Percentiles rank a stretch among this genome's conserved stretches.
These are phyloP conservation scores for Globisporangium alternatum DNA, from an alignment of 352 stramenopile species.

Conservation along the genomic window DNA sequence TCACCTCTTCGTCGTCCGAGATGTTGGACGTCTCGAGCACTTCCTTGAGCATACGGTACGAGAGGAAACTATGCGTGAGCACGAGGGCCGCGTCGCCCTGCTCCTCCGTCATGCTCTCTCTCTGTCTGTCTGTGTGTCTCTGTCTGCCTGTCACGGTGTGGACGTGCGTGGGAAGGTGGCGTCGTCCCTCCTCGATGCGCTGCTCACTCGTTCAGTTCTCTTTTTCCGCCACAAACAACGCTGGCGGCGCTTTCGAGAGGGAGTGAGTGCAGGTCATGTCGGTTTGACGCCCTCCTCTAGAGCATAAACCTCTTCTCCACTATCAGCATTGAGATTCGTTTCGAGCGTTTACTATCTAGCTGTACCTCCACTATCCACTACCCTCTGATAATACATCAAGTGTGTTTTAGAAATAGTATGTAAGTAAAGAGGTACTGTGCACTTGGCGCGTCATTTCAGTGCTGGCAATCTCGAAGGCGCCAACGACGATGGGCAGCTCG, in stretches of 20 bases:
- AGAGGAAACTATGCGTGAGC: slow-evolving; percentile 62
- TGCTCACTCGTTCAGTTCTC: slow-evolving; percentile 8
- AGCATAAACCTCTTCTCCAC: slow-evolving; percentile 5
- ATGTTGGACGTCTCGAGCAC: slow-evolving; percentile 76
- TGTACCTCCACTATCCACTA: background rate
- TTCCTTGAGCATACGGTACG: slow-evolving; percentile 75
- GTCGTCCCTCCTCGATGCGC: slow-evolving; percentile 3
- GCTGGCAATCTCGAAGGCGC: background rate
- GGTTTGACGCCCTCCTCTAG: background rate
- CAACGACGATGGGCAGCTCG: background rate
- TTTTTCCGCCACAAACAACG: slow-evolving; percentile 5
- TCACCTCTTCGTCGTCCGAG: slow-evolving; percentile 73
- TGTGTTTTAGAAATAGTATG: background rate
- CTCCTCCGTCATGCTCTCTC: slow-evolving; percentile 6
- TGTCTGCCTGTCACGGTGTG: background rate
- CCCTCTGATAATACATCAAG: background rate
- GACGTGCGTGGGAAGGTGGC: background rate
- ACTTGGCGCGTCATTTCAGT: background rate
- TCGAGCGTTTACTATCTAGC: background rate
- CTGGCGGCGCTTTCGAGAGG: background rate
- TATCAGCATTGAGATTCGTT: background rate
- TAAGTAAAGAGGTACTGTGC: background rate
- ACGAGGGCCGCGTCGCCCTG: slow-evolving; percentile 7
- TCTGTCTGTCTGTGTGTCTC: background rate
- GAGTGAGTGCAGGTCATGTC: slow-evolving; percentile 9